Conservation (phyloP, 116 monocot species). For the Papilionanthe hybrid region DNA sequence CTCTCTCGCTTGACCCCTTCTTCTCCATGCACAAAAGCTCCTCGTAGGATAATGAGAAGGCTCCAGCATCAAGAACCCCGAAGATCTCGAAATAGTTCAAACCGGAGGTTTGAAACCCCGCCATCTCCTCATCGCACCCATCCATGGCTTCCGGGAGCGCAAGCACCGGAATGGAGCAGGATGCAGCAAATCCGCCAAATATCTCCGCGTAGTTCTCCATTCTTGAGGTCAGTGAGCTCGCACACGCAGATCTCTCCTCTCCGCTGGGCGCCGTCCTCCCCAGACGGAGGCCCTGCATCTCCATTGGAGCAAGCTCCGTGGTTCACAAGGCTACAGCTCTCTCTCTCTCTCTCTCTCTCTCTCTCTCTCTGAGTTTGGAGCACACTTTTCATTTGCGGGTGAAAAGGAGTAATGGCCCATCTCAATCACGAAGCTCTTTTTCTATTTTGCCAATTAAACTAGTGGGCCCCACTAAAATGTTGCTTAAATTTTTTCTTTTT, state of each 20-base stretch:
- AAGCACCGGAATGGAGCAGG: slow-evolving; percentile 81
- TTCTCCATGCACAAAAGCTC: slow-evolving; percentile 26
- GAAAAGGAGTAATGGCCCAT: too few relatives aligned
- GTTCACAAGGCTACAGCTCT: slow-evolving; percentile 4
- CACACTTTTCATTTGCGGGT: too few relatives aligned
- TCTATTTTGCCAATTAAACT: too few relatives aligned
- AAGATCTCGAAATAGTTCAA: slow-evolving; percentile 79
- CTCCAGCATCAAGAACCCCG: slow-evolving; percentile 40
- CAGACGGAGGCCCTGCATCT: slow-evolving; percentile 9
- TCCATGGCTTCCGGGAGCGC: slow-evolving; percentile 42
- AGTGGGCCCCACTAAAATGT: too few relatives aligned
- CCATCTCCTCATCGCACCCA: not conserved
- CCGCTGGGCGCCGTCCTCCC: not conserved
- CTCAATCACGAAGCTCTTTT: too few relatives aligned
- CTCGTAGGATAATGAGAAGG: slow-evolving; percentile 63
- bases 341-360: not conserved
- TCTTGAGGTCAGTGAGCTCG: slow-evolving; percentile 5
- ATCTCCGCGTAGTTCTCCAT: slow-evolving; percentile 62
- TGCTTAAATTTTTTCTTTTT: too few relatives aligned
- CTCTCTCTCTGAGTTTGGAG: too few relatives aligned
- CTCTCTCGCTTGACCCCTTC: slow-evolving; percentile 12
- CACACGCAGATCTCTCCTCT: slow-evolving; percentile 17
- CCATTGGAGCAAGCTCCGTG: slow-evolving; percentile 12
- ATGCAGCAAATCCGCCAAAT: slow-evolving; percentile 50
- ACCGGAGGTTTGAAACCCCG: not conserved